Evolutionary conservation across 2,329 filamentous ascomycete genomes (phyloP), one percentile per base, ranked within the genome.

Genomic region (Tricladium varicosporioides): DNA sequence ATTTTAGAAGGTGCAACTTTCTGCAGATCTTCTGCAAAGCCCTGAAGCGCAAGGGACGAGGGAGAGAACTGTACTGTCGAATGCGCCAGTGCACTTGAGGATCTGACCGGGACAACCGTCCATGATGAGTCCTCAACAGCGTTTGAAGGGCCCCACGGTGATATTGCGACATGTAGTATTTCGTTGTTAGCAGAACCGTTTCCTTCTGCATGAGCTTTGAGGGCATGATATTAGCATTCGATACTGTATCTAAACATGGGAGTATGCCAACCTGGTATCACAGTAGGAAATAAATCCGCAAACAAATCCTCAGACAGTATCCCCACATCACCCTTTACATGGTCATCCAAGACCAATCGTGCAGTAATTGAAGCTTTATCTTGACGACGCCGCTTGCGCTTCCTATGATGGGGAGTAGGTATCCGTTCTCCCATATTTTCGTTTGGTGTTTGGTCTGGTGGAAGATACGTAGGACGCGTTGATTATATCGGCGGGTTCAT

Each of bases 291-390:
- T 51, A 97, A 80, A 69, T 95, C 89, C 48, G 81, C 78, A 67
- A 92, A 91, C 51, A 99, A 80, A 72, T 96, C 91, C 67, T 91
- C 87, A 11, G 93, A 96, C 53, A 97, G 74, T 62, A 94, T 83
- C 61, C 92, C 94, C 60, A 92, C 81, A 70, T 96, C 91, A 53
- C 90, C 91, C 74, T 88, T 90, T 67, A 96, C 80, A 71, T 89
- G 87, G 70, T 92, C 89, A 73, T 96, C 92, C 56, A 97, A 83
- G 40, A 95, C 82, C 51, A 97, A 79, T 57, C 89, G 86, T 56
- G 91, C 92, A 57, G 89, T 82, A 57, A 96, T 80, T 45, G 92
- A 82, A 7, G 88, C 81, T 72, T 89, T 92, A 71, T 94, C 84
- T 63, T 84, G 78, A 51, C 83, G 78, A 61, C 83, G 77, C 57